These are phyloP conservation scores for Halophytophthora polymorphica DNA, from an alignment of 352 stramenopile genomes.

Conservation along the genomic window DNA sequence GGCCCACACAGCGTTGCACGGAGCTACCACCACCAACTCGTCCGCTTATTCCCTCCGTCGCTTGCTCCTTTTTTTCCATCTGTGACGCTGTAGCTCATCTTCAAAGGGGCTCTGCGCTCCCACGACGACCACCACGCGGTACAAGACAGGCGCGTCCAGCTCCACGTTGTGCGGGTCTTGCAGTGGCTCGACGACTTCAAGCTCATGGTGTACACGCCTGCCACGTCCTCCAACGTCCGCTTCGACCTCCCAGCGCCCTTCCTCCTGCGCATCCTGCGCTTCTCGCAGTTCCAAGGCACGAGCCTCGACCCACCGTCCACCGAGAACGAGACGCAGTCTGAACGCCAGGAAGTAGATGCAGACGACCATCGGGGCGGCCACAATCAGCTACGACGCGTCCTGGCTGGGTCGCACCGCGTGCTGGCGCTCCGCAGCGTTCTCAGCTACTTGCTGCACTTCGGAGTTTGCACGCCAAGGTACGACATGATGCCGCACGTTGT, in stretches of 20 bases:
- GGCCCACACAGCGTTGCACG: too few relatives aligned
- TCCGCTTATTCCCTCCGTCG: too few relatives aligned
- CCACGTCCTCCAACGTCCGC: conserved; percentile 21
- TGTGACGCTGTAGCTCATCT: conserved; percentile 28
- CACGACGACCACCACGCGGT: not conserved
- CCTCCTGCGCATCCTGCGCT: conserved; percentile 32
- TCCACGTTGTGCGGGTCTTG: conserved; percentile 31
- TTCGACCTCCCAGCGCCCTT: conserved; percentile 42
- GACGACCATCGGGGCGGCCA: not conserved
- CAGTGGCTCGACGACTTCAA: conserved; percentile 28
- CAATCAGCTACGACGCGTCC: conserved; percentile 9
- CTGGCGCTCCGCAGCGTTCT: conserved; percentile 30
- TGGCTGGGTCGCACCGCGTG: conserved; percentile 15
- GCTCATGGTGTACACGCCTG: conserved; percentile 37
- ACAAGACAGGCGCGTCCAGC: not conserved
- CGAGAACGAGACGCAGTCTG: conserved; percentile 1
- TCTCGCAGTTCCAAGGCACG: conserved; percentile 27
- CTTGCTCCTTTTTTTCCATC: not conserved
- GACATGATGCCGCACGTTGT: conserved; percentile 41
- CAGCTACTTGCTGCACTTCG: conserved; percentile 35
- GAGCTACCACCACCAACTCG: too few relatives aligned
- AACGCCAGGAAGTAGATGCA: too few relatives aligned
- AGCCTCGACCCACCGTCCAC: conserved; percentile 1
- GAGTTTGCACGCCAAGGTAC: conserved; percentile 19
- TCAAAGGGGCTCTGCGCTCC: conserved; percentile 26